These are phyloP conservation scores for Diphasiastrum complanatum DNA, from an alignment of 83 land plant genomes.

Conservation along the genomic window DNA sequence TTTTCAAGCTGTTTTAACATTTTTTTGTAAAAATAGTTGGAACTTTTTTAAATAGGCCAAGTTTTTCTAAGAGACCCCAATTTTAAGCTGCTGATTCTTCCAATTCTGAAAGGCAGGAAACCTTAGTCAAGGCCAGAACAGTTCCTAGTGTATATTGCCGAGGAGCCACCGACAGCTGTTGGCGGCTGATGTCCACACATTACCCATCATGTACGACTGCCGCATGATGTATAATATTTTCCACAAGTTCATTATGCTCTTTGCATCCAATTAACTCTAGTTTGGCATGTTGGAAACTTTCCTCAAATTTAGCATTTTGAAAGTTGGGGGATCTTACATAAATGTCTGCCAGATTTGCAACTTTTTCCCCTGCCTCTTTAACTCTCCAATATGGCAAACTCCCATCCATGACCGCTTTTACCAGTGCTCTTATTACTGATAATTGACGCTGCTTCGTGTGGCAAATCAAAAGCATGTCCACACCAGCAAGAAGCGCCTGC, in stretches of 20 bases:
- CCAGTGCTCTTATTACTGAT: constrained; percentile 7
- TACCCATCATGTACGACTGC: constrained; percentile 7
- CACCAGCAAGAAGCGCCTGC: constrained; percentile 19
- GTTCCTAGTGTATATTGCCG: too few species aligned
- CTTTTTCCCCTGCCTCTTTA: constrained; percentile 3
- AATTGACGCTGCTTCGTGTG: constrained; percentile 12
- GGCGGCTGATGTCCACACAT: too few species aligned
- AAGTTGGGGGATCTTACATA: constrained; percentile 2
- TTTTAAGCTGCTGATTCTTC: too few species aligned
- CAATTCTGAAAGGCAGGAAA: too few species aligned
- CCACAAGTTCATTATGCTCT: constrained; percentile 17
- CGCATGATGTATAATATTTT: constrained; percentile 18
- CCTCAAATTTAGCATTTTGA: not conserved
- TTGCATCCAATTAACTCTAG: constrained; percentile 16
- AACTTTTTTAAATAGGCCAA: too few species aligned
- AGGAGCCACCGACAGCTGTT: too few species aligned
- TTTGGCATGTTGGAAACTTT: not conserved
- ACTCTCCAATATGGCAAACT: constrained; percentile 6
- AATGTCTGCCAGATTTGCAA: constrained; percentile 2
- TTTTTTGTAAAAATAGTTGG: too few species aligned
- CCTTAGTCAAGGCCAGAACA: too few species aligned
- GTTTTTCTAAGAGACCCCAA: too few species aligned
- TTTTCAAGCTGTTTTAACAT: too few species aligned
- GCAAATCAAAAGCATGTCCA: constrained; percentile 16
- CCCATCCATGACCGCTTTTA: constrained; percentile 12